Base-by-base conservation (phyloP, 768 basidiomycete genomes). In the Inosperma sp. region DNA sequence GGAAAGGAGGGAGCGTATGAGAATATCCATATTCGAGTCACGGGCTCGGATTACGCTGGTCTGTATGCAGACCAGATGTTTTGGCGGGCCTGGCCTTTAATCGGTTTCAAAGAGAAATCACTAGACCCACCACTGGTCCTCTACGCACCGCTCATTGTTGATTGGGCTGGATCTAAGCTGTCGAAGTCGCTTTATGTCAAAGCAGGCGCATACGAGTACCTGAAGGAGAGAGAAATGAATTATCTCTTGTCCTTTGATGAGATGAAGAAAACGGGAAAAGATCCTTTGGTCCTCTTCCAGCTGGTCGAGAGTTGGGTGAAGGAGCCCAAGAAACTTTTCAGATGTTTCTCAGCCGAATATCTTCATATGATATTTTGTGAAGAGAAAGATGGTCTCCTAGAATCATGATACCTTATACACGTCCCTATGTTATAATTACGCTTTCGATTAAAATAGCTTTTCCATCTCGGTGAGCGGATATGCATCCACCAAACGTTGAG, bases 171-270 rank as follows among this genome's bases (percentile, higher is more conserved):
- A 1, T 55, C 59, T 2, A 66, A 68, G 42, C 48, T 68, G 7
- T 68, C 65, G 8, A 68, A 68, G 47, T 60, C 57, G 10, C 53
- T 66, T 21, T 68, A 68, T 42, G 64, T 67, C 7, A 55, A 55
- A 37, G 35, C 49, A 2, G 61, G 59, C 2, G 63, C 63, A 22
- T 66, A 66, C 37, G 27, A 55, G 19, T 68, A 68, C 48, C 51
- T 69, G 35, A 42, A 51, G 21, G 54, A 55, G 19, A 47, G 48
- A 10, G 53, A 52, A 2, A 62, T 58, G 59, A 58, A 54, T 16
- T 65, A 62, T 48, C 47, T 68, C 30, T 48, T 68, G 27, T 60
- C 58, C 17, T 68, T 55, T 45, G 37, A 43, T 22, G 44, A 30
- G 19, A 65, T 68, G 56, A 57, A 60, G 49, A 51, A 60, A 33